Evolutionary conservation across 495 filamentous ascomycete genomes (phyloP), one percentile per base, ranked within the genome.

Genomic region (Penicillium samsonianum): DNA sequence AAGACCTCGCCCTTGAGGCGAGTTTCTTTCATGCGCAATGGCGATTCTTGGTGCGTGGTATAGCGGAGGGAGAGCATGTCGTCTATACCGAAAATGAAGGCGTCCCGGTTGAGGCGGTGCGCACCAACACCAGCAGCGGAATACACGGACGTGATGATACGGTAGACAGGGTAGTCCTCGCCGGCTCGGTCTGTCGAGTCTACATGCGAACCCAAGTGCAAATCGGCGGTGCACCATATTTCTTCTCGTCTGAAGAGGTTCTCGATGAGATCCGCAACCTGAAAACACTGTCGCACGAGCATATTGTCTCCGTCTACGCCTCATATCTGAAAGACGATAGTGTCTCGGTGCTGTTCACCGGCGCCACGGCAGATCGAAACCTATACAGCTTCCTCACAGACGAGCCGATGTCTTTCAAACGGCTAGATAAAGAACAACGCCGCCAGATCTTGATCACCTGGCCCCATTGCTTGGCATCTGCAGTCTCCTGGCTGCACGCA

Each of bases 391-490:
- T 96, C 71, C 76, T 96, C 41, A 82, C 86, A 12, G 87, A 87
- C 40, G 77, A 79, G 19, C 88, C 89, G 3, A 72, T 77, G 42
- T 73, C 73, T 5, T 84, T 92, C 73, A 92, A 92, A 65, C 80
- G 80, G 3, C 73, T 96, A 3, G 67, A 84, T 3, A 96, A 95
- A 67, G 77, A 84, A 53, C 80, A 83, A n/a, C 84, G 90, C 26
- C 82, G 88, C 28, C 72, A 79, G 30, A 77, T 87, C 3, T 69
- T 96, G 16, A 78, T 96, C 63, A 86, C 88, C 61, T 96, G 93
- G 92, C 84, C 93, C 40, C 90, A 92, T 70, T 96, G 93, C 66
- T 80, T 98, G 2, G 80, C 84, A 0, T 88, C 91, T 59, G 89
- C 87, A 10, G 66, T 96, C 22, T 84, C 87, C 43, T 90, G 84